These are phyloP conservation scores for Diospyros kaki DNA, from an alignment of 148 eudicot genomes.

Conservation along the genomic window DNA sequence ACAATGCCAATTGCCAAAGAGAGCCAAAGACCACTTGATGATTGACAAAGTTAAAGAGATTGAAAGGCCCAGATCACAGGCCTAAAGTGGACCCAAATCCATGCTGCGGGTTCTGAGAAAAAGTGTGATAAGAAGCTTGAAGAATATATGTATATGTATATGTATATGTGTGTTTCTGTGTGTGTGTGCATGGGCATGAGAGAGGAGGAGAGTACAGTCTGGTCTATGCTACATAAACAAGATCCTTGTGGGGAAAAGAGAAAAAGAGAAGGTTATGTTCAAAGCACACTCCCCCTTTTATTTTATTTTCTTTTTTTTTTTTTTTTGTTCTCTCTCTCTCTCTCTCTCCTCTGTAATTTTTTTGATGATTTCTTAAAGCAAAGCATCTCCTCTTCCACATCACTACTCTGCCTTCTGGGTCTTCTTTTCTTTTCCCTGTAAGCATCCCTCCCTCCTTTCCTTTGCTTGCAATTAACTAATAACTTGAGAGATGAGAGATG, in stretches of 20 bases:
- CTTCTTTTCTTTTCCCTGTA: slow-evolving; percentile 25
- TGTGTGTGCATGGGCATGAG: slow-evolving; percentile 2
- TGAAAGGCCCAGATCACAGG: no score
- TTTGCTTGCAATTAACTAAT: slow-evolving; percentile 65
- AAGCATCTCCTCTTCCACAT: slow-evolving; percentile 20
- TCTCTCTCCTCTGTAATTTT: background rate
- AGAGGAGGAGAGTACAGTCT: background rate
- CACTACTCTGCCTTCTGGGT: background rate
- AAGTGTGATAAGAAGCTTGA: background rate
- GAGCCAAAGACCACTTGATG: no score
- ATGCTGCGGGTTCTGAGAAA: background rate
- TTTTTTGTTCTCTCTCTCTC: background rate
- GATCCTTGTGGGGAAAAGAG: background rate
- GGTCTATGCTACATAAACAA: background rate
- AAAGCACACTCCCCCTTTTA: slow-evolving; percentile 16
- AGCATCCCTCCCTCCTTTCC: slow-evolving; percentile 63
- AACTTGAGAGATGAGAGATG: no score
- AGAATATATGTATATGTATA: no score
- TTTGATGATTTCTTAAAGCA: background rate
- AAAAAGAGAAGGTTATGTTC: slow-evolving; percentile 11
- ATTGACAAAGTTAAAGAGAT: no score
- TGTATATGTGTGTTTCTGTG: no score
- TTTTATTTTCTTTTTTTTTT: no score
- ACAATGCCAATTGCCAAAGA: no score
- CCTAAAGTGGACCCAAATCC: no score